Conservation (phyloP, 2,329 filamentous ascomycete genomes). For the Pseudogymnoascus sp. region DNA sequence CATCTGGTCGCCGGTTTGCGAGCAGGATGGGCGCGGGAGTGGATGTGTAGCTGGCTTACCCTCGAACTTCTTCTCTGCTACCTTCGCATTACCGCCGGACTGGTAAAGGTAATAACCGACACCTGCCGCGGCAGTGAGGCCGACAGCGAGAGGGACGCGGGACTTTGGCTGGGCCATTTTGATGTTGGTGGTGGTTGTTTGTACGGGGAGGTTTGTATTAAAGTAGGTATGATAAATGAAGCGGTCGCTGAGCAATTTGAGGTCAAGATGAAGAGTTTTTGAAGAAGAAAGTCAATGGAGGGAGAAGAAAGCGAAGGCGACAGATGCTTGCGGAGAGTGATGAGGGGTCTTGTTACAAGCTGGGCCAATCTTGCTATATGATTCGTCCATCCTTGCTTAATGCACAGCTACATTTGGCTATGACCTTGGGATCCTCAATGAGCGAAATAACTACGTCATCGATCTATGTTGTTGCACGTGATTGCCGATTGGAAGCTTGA, state of each 20-base stretch:
- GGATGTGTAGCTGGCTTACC: constrained; percentile 45
- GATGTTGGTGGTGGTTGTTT: constrained; percentile 6
- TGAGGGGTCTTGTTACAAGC: constrained; percentile 4
- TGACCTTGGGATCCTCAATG: not conserved
- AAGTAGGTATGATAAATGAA: constrained; percentile 2
- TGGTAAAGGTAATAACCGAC: constrained; percentile 87
- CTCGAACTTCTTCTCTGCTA: constrained; percentile 80
- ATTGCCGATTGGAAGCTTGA: not conserved
- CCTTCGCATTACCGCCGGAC: constrained; percentile 72
- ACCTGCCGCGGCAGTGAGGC: constrained; percentile 57
- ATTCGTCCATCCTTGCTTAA: constrained; percentile 2
- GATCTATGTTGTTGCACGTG: not conserved
- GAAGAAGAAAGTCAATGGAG: constrained; percentile 1
- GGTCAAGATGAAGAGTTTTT: constrained; percentile 7
- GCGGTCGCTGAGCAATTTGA: not conserved
- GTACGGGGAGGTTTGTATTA: constrained; percentile 2
- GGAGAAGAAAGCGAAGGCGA: not conserved
- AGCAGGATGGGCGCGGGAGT: not conserved
- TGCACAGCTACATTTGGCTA: not conserved
- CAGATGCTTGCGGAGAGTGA: not conserved
- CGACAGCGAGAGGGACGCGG: constrained; percentile 40
- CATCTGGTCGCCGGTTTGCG: not conserved
- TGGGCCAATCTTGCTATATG: not conserved
- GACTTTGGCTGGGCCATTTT: constrained; percentile 31
- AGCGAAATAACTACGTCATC: not conserved